Evolutionary conservation across 2,329 filamentous ascomycete species (phyloP).

Genomic region (Hypoxylon sp.): DNA sequence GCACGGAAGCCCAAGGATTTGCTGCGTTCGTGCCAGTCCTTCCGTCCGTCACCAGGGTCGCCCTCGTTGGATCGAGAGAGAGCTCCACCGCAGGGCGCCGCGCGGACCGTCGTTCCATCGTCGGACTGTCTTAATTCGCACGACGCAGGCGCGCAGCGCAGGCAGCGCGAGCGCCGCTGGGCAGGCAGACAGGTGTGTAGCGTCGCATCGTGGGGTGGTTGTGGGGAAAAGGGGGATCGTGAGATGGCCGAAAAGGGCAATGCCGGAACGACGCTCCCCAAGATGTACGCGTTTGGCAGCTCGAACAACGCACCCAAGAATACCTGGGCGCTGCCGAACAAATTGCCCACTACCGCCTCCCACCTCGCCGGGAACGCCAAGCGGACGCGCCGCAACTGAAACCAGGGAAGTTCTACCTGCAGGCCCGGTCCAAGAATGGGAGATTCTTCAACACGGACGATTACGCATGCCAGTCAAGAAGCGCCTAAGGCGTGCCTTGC

Average conservation of each 20-base stretch:
- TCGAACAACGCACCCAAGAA: constrained; percentile 16
- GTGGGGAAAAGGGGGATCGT: constrained; percentile 31
- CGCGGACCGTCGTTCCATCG: constrained; percentile 37
- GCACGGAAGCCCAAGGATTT: constrained; percentile 1
- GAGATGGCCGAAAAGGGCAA: constrained; percentile 32
- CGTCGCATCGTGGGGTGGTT: constrained; percentile 21
- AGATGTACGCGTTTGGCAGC: constrained; percentile 27
- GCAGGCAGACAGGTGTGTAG: constrained; percentile 8
- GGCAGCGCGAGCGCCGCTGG: background rate
- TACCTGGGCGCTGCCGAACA: constrained; percentile 7
- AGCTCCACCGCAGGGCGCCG: background rate
- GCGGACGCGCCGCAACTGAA: constrained; percentile 14
- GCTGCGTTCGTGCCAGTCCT: constrained; percentile 1
- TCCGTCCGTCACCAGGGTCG: constrained; percentile 17
- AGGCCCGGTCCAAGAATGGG: constrained; percentile 10
- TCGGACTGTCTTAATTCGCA: constrained; percentile 18
- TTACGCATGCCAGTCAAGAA: constrained; percentile 2
- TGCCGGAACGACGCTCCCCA: constrained; percentile 28
- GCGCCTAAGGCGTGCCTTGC: background rate
- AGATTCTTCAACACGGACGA: constrained; percentile 7
- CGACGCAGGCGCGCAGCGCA: constrained; percentile 6
- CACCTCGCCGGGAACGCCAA: constrained; percentile 19
- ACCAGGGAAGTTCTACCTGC: constrained; percentile 16
- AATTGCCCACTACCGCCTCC: constrained; percentile 27
- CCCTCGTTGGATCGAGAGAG: background rate